Evolutionary conservation across 768 basidiomycete species (phyloP).

Genomic region (Asterophora lycoperdoides): DNA sequence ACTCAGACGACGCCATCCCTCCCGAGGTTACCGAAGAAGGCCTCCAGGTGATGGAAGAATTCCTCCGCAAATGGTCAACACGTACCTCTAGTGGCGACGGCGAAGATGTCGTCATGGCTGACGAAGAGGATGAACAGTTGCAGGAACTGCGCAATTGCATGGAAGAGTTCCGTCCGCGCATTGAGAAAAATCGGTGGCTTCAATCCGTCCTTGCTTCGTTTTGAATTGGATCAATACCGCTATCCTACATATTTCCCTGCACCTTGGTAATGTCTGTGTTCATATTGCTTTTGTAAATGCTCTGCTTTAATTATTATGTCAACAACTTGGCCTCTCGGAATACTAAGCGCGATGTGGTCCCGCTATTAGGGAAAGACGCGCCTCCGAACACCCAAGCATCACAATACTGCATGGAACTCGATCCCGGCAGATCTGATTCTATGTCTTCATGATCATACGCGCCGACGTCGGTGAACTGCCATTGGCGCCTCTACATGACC

Average conservation of each 20-base stretch:
- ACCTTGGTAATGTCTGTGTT: conserved; percentile 10
- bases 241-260: conserved; percentile 1
- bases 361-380: no score
- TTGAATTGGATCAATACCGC: conserved; percentile 15
- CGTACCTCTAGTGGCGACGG: conserved; percentile 41
- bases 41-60: conserved; percentile 70
- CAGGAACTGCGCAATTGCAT: conserved; percentile 57
- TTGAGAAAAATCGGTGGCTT: conserved; percentile 80
- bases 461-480: not conserved
- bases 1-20: conserved; percentile 39
- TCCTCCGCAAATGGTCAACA: conserved; percentile 62
- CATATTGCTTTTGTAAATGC: not conserved
- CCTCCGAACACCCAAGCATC: not conserved
- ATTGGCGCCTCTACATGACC: conserved; percentile 1
- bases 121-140: conserved; percentile 34
- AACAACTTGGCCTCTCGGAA: no score
- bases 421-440: not conserved
- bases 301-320: no score
- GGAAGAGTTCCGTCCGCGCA: conserved; percentile 57
- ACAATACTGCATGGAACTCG: not conserved
- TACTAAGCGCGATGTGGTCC: no score
- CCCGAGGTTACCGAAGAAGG: conserved; percentile 72
- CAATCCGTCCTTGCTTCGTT: conserved; percentile 48
- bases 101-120: conserved; percentile 45
- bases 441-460: not conserved